Conservation (phyloP, 352 stramenopile species). For the Phytophthora brassicae region DNA sequence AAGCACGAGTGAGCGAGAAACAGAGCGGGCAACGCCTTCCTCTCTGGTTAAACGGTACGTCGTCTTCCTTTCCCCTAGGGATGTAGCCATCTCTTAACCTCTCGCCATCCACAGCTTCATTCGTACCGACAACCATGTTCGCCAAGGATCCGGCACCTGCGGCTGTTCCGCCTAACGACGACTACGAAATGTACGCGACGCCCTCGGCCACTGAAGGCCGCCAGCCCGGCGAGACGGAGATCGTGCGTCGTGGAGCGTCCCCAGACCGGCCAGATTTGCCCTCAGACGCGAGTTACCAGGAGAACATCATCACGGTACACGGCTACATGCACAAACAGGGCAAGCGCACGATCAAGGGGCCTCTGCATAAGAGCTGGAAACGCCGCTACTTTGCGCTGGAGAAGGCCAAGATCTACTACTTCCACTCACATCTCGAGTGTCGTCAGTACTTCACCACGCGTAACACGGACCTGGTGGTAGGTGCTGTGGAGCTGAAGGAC, state of each 20-base stretch:
- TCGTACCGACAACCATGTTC: constrained; percentile 50
- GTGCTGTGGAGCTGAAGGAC: constrained; percentile 83
- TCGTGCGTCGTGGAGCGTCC: constrained; percentile 50
- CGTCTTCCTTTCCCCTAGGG: too few relatives aligned
- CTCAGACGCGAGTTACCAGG: too few relatives aligned
- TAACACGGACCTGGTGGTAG: constrained; percentile 79
- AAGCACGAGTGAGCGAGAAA: constrained; percentile 39
- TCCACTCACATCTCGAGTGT: constrained; percentile 86
- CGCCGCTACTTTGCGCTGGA: constrained; percentile 85
- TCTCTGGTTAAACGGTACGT: too few relatives aligned
- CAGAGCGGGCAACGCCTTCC: constrained; percentile 8
- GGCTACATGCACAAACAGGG: constrained; percentile 91
- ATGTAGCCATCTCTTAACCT: too few relatives aligned
- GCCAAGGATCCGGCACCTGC: constrained; percentile 46
- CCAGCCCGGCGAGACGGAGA: constrained; percentile 52
- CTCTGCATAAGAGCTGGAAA: constrained; percentile 88
- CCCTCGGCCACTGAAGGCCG: constrained; percentile 44
- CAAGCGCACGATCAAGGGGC: constrained; percentile 86
- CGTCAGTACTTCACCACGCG: constrained; percentile 87
- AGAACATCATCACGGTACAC: constrained; percentile 89
- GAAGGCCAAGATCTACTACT: constrained; percentile 90
- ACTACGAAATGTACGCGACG: constrained; percentile 72
- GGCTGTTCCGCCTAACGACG: constrained; percentile 35
- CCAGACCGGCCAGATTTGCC: constrained; percentile 27
- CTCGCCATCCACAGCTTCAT: too few relatives aligned